These are phyloP conservation scores for Cymbidium sinense DNA, from an alignment of 106 monocot species.

Conservation along the genomic window DNA sequence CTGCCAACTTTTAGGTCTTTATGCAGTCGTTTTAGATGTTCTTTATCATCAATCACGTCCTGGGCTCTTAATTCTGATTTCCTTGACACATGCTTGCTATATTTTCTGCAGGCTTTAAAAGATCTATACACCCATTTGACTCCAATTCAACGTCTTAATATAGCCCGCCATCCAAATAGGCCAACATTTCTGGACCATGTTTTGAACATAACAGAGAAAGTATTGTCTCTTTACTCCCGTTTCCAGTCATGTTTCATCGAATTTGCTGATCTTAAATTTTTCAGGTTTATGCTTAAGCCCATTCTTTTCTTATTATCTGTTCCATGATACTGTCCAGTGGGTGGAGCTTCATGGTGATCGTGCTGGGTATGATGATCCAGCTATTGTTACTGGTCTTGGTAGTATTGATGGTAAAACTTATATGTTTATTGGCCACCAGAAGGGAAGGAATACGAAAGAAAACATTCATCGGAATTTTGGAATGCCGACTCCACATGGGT, in stretches of 20 bases:
- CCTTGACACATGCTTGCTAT: conserved; percentile 7
- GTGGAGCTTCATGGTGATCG: conserved; percentile 95
- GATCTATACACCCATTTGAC: conserved; percentile 70
- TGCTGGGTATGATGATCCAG: conserved; percentile 95
- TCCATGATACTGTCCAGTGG: conserved; percentile 43
- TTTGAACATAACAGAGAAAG: conserved; percentile 83
- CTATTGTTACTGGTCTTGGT: conserved; percentile 78
- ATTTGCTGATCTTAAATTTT: neutral
- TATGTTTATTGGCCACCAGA: conserved; percentile 91
- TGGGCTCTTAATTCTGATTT: neutral
- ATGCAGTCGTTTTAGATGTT: neutral
- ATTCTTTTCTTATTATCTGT: neutral
- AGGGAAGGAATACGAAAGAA: conserved; percentile 92
- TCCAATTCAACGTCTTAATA: conserved; percentile 69
- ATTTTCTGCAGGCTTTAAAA: conserved; percentile 52
- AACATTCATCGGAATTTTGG: conserved; percentile 88
- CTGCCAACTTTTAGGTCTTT: neutral
- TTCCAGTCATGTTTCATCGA: neutral
- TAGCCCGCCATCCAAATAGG: conserved; percentile 86
- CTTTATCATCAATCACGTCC: neutral
- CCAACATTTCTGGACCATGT: conserved; percentile 89
- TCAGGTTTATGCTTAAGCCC: neutral
- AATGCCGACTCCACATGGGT: conserved; percentile 98
- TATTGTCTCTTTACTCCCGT: conserved; percentile 15
- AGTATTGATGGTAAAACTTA: conserved; percentile 74